Base-by-base conservation (phyloP, 1,284 basidiomycete genomes). In the Chiua sp. region DNA sequence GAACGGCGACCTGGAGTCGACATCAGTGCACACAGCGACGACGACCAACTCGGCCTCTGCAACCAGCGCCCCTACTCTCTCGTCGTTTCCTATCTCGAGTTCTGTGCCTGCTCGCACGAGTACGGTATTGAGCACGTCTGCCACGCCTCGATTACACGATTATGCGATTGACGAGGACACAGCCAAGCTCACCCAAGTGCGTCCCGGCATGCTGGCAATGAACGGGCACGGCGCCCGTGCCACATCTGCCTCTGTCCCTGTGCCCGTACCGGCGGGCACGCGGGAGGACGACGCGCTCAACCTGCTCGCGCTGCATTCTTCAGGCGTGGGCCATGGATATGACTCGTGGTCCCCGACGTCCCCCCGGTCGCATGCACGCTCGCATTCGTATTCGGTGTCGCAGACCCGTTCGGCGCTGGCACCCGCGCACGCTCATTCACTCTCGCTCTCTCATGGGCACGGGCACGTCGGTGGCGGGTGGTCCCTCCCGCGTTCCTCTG, bases 121-220 rank as follows among this genome's bases (percentile, higher is more conserved):
- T 28, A 56, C 74, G 30, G 30, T 10, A 10, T 32, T 32, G 30
- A 32, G 30, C 30, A 32, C 30, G 0, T 80, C 80, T 18, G 71
- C 76, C 20, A 85, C 86, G 3, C 87, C 88, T 5, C 80, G 85
- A 44, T 74, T 91, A 69, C 87, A 90, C 63, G 84, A 90, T 69
- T 90, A 88, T 67, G 67, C 82, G 23, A 71, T 88, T 5, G 64
- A 71, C 20, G 65, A 74, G 15, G 75, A 18, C 37, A 39, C 37
- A 6, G 37, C 77, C 53, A 50, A 37, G 15, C 28, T n/a, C 52
- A 84, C 84, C 4, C 85, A 85, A 51, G 72, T 88, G 16, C 78
- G 84, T 37, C 87, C 86, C 23, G 86, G 86, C n/a, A 72, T 87
- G 16, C 68, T 87, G 35, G 82, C 37, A 18, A 39, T 18, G 37